Percentiles rank a stretch among this genome's conserved stretches.
These are phyloP conservation scores for Suhomyces taliae DNA, from an alignment of 1,139 yeast species.

Conservation along the genomic window DNA sequence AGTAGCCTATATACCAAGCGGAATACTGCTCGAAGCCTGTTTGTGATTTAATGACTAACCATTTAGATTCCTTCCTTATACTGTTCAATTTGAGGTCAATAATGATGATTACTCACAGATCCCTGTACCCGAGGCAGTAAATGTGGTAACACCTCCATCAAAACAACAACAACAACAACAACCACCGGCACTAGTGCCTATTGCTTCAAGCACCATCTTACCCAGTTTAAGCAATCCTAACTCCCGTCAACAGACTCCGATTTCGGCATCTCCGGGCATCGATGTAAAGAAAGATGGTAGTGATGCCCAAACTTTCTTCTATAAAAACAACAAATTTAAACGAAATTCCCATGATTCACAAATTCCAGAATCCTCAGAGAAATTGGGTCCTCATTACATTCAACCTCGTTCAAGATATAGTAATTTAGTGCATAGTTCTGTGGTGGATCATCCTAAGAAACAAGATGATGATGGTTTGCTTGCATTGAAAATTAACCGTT, in stretches of 20 bases:
- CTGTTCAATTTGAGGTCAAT: constrained; percentile 65
- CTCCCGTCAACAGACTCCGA: constrained; percentile 14
- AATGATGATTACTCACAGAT: constrained; percentile 15
- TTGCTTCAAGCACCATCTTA: constrained; percentile 17
- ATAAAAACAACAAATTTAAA: constrained; percentile 17
- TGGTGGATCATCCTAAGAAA: constrained; percentile 37
- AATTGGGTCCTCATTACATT: constrained; percentile 37
- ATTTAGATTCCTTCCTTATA: constrained; percentile 65
- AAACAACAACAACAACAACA: not conserved
- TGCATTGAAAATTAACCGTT: constrained; percentile 43
- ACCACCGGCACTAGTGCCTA: not conserved
- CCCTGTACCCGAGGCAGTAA: constrained; percentile 4
- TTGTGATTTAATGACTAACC: constrained; percentile 18
- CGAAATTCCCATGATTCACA: constrained; percentile 14
- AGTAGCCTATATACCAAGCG: constrained; percentile 24
- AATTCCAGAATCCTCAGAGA: constrained; percentile 20
- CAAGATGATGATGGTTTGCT: constrained; percentile 38
- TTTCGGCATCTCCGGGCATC: constrained; percentile 10
- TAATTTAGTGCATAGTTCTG: constrained; percentile 29
- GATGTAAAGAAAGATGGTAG: not conserved
- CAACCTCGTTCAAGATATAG: constrained; percentile 46
- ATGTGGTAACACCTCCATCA: not conserved
- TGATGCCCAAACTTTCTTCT: constrained; percentile 34
- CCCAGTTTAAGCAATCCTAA: constrained; percentile 21
- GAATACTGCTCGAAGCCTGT: not conserved